phyloP scores from a whole-genome alignment of 2,329 filamentous ascomycete genomes.

The Sporothrix euskadiensis region DNA sequence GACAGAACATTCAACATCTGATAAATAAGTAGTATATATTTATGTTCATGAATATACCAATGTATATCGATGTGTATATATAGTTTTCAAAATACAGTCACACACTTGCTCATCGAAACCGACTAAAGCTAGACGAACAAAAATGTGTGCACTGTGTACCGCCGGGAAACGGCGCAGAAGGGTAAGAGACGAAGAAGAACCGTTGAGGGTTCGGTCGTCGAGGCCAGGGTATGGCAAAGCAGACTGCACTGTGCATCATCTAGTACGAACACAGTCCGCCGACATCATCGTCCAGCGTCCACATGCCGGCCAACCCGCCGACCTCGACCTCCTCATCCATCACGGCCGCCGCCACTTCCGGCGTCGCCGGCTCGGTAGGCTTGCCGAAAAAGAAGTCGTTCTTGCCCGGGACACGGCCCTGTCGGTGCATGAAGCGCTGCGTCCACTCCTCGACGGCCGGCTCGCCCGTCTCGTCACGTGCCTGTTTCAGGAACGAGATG shows the following conservation, averaged over 20 bases:
- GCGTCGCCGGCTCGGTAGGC: slow-evolving; percentile 43
- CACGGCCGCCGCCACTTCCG: slow-evolving; percentile 38
- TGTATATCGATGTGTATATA: not conserved
- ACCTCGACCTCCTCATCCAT: slow-evolving; percentile 47
- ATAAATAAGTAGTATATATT: not conserved
- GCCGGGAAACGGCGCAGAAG: slow-evolving; percentile 12
- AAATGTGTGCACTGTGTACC: not conserved
- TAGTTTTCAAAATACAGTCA: not conserved
- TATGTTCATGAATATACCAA: not conserved
- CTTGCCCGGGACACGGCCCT: slow-evolving; percentile 51
- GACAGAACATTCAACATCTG: not conserved
- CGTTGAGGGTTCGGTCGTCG: slow-evolving; percentile 5
- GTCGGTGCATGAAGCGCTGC: slow-evolving; percentile 57
- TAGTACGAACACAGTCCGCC: slow-evolving; percentile 63
- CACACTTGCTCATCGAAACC: not conserved
- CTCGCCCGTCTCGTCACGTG: slow-evolving; percentile 91
- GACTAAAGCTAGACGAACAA: not conserved
- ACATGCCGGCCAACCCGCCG: slow-evolving; percentile 75
- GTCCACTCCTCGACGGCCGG: slow-evolving; percentile 74
- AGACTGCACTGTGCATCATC: not conserved
- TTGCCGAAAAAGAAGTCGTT: slow-evolving; percentile 62
- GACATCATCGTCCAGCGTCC: slow-evolving; percentile 82
- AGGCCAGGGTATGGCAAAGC: not conserved
- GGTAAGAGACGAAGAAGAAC: not conserved
- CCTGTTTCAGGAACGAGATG: slow-evolving; percentile 95